These are phyloP conservation scores for Thymus mandschuricus DNA, from an alignment of 257 asterid genomes.

Conservation along the genomic window DNA sequence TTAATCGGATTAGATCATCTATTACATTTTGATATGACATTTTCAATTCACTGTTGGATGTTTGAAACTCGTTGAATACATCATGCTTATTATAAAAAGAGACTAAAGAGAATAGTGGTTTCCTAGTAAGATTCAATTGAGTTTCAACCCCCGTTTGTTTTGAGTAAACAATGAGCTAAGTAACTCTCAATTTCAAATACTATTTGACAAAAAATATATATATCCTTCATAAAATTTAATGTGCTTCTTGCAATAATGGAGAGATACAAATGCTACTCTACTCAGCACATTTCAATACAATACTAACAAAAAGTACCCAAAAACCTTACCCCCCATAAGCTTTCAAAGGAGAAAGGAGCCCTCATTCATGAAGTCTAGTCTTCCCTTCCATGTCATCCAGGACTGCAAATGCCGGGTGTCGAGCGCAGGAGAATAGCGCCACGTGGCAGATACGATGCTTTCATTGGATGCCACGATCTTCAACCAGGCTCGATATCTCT, in stretches of 20 bases:
- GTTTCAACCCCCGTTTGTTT: too few species aligned
- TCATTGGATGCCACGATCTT: constrained; percentile 7
- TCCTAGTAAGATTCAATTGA: too few species aligned
- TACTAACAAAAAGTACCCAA: constrained; percentile 22
- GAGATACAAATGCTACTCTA: constrained; percentile 7
- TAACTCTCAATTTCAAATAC: too few species aligned
- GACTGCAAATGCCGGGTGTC: constrained; percentile 10
- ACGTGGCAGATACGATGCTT: constrained; percentile 15
- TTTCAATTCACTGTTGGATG: too few species aligned
- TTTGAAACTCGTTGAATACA: too few species aligned
- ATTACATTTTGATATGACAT: too few species aligned
- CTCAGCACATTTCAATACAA: background rate
- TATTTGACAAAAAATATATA: too few species aligned
- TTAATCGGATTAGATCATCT: too few species aligned
- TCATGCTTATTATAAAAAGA: too few species aligned
- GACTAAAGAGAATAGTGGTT: too few species aligned
- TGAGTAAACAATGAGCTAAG: too few species aligned
- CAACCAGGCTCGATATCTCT: constrained; percentile 5
- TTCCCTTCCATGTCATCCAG: constrained; percentile 4
- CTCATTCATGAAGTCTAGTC: background rate
- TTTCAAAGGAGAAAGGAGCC: background rate
- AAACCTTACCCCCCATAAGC: constrained; percentile 20
- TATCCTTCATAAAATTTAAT: background rate
- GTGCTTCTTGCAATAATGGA: constrained; percentile 9
- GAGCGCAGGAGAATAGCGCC: background rate